Evolutionary conservation across 495 filamentous ascomycete genomes (phyloP), one percentile per base, ranked within the genome.

Genomic region (Mycothermus thermophilus): DNA sequence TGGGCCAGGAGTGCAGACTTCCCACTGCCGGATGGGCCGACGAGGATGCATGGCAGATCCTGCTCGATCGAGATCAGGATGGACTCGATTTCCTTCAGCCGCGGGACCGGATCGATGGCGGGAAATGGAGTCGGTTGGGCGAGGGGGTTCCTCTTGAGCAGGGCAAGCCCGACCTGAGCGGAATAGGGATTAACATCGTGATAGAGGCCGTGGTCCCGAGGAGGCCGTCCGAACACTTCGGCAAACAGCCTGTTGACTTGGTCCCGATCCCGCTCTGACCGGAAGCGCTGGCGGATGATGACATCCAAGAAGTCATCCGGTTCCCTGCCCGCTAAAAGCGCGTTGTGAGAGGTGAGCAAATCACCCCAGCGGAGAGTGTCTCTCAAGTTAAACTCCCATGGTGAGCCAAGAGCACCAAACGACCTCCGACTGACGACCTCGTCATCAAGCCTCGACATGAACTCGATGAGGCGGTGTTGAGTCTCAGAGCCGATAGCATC

Each of bases 301-400:
- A 88, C 60, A 38, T 83, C 71, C 10, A 87, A 64, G 56, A 85
- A 93, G 43, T 93, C 72, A 28, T 68, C 63, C 11, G 76, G 64
- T 23, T 57, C 59, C 1, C 63, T 61, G 13, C 57, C 57, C 12
- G 64, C 45, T 37, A 82, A 50, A 21, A 83, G 44, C 27, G 66
- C 54, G 49, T 75, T 52, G 35, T 70, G 36, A 22, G 71, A 65
- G 5, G 62, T 67, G 21, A 83, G 60, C 28, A 99, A 50, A 36
- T 83, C 69, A 21, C 95, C 67, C 88, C 88, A 96, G 24, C 92
- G 72, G 29, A 87, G 70, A 5, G 80, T 83, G 57, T 99, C 92
- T 50, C 92, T 77, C 41, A 99, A 60, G 44, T 99, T 99, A 48
- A 99, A 85, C 48, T 99, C 92, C 92, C 88, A 96, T 2, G 90